Evolutionary conservation across 768 basidiomycete species (phyloP), one percentile per base, ranked within the genome.

Genomic region (Lactarius evosmus): DNA sequence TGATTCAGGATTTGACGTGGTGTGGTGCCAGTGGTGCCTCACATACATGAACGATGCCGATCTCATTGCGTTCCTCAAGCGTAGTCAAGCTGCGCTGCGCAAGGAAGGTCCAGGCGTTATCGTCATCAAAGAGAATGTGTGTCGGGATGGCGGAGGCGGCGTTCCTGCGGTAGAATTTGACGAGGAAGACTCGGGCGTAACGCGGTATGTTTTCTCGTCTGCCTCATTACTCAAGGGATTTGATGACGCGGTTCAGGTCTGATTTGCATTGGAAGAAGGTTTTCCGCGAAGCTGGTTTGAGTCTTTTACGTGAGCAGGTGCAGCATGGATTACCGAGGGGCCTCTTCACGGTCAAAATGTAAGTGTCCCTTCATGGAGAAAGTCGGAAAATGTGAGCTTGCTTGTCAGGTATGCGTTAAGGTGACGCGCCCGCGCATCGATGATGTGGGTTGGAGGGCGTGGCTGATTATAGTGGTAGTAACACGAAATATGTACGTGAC

Each of bases 1-100:
- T 36, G 84, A 79, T 22, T 76, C 79, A 50, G 83, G 83, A 1
- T 98, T 94, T 75, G 96, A 99, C 74, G 83, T 95, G 58, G 83
- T 96, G 62, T 95, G 93, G 95, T 93, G 92, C 70, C 96, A 99
- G 74, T 98, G 96, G 96, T 96, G 95, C 77, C 81, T 98, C 17
- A 91, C 93, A 2, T 91, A 95, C 77, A 80, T 97, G 62, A 83
- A 79, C 60, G 86, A 95, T 72, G 71, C 72, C 8, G 91, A 96
- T 72, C 82, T 98, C 27, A 81, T 93, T 30, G 74, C 77, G 2
- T 98, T 98, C 76, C 80, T 98, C 67, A 77, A 80, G 68, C 79
- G 86, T 53, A 81, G 87, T 65, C 79, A 80, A 53, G 76, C 75
- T 3, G 85, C 93, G 0, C 73, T 98, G 62, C 79, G 86, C n/a